Percentiles rank a stretch among this genome's conserved stretches.
These are phyloP conservation scores for Sextonia rubra DNA, from an alignment of 164 flowering plant species.

Conservation along the genomic window DNA sequence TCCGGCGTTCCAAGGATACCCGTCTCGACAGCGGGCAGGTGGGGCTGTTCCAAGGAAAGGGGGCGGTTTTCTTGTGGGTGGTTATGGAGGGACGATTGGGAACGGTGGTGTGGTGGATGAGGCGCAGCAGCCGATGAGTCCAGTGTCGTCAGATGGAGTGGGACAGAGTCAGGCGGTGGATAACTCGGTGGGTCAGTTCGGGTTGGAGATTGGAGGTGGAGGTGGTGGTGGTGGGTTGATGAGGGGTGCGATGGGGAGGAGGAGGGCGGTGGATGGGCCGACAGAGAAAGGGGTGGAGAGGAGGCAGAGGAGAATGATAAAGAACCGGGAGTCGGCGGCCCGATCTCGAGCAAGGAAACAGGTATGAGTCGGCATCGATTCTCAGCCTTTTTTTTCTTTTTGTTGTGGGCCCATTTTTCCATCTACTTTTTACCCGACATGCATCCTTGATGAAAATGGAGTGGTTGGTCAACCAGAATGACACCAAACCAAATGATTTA, in stretches of 20 bases:
- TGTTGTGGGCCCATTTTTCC: too few species aligned
- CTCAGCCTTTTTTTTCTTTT: too few species aligned
- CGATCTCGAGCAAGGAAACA: conserved; percentile 93
- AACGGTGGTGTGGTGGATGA: conserved; percentile 32
- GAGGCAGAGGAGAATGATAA: conserved; percentile 91
- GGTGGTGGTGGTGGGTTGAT: conserved; percentile 30
- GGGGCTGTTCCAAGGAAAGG: conserved; percentile 20
- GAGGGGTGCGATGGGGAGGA: conserved; percentile 55
- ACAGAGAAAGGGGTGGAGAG: conserved; percentile 93
- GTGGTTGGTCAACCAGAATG: neutral
- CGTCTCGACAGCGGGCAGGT: conserved; percentile 18
- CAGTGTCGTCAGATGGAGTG: conserved; percentile 66
- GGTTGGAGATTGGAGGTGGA: conserved; percentile 8
- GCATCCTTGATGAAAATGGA: neutral
- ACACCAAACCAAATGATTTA: neutral
- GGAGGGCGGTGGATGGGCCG: conserved; percentile 67
- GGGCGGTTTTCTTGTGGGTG: conserved; percentile 15
- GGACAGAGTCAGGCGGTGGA: conserved; percentile 39
- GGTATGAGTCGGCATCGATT: conserved; percentile 29
- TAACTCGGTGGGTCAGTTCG: conserved; percentile 31
- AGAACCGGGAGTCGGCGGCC: conserved; percentile 95
- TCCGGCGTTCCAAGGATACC: conserved; percentile 20
- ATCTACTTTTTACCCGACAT: too few species aligned
- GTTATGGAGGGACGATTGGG: conserved; percentile 42
- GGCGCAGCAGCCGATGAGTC: conserved; percentile 44